Percentiles rank a stretch among this genome's conserved stretches.
Conservation (phyloP, 352 stramenopile species). For the Globisporangium okanoganense region DNA sequence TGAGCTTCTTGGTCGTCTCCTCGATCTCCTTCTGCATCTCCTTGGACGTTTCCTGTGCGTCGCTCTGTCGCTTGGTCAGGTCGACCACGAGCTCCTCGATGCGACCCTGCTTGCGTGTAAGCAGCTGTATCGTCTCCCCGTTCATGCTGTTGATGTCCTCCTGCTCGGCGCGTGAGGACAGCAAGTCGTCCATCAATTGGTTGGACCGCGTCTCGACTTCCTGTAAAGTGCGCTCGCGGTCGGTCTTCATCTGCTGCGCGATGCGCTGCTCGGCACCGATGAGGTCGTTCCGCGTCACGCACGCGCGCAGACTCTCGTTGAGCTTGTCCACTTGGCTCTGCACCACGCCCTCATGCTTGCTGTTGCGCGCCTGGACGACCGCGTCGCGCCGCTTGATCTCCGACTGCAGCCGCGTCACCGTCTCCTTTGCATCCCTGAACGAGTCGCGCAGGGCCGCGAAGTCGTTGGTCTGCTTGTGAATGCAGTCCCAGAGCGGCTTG, state of each 20-base stretch:
- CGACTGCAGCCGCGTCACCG: constrained; percentile 57
- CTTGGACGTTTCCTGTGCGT: constrained; percentile 26
- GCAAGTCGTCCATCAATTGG: constrained; percentile 61
- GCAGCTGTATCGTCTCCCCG: constrained; percentile 54
- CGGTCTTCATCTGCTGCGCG: constrained; percentile 66
- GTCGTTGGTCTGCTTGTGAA: constrained; percentile 76
- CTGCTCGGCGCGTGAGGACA: constrained; percentile 58
- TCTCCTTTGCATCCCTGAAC: constrained; percentile 75
- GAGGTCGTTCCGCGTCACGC: constrained; percentile 75
- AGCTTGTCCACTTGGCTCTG: constrained; percentile 78
- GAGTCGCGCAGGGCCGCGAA: constrained; percentile 53
- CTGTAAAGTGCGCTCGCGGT: constrained; percentile 49
- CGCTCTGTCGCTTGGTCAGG: constrained; percentile 44
- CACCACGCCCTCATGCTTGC: constrained; percentile 67
- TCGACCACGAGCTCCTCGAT: constrained; percentile 61
- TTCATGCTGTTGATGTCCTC: constrained; percentile 82
- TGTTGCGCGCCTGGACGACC: constrained; percentile 70
- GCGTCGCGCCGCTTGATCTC: constrained; percentile 83
- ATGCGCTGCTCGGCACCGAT: constrained; percentile 74
- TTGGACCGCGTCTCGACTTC: constrained; percentile 61
- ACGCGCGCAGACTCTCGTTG: constrained; percentile 66
- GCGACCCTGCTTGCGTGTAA: constrained; percentile 45
- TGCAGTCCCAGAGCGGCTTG: constrained; percentile 71
- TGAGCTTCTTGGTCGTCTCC: constrained; percentile 52
- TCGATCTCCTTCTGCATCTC: constrained; percentile 43